A percentile compares a stretch with the other conserved stretches of the same genome.
Evolutionary conservation across 306 rosid species (phyloP).

Genomic region (Lathyrus aphaca): DNA sequence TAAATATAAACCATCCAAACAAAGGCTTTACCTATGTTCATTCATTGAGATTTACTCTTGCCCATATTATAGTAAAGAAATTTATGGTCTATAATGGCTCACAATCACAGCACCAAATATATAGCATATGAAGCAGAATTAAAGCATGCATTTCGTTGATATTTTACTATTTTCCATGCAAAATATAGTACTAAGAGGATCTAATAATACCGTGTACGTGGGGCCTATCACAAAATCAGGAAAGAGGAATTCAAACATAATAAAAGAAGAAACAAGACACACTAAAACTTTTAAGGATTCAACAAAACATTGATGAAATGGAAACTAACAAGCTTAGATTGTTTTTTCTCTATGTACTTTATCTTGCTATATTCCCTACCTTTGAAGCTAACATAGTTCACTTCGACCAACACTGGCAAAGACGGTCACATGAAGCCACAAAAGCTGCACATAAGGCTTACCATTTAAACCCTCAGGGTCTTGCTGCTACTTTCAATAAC

Average conservation of each 20-base stretch:
- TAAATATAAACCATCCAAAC: background rate
- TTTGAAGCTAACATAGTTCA: conserved; percentile 43
- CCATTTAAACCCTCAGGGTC: conserved; percentile 35
- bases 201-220: conserved; percentile 15
- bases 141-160: conserved; percentile 16
- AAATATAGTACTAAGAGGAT: background rate
- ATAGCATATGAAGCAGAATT: conserved; percentile 21
- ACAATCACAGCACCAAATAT: conserved; percentile 7
- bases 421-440: conserved; percentile 45
- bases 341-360: conserved; percentile 36
- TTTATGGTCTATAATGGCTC: conserved; percentile 10
- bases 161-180: background rate
- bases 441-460: conserved; percentile 40
- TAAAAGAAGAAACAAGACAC: conserved; percentile 28
- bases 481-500: conserved; percentile 36
- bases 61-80: background rate
- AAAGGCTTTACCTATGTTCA: background rate
- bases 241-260: conserved; percentile 2
- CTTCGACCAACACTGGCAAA: conserved; percentile 49
- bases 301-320: conserved; percentile 15
- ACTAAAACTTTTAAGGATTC: background rate
- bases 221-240: conserved; percentile 28
- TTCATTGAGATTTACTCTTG: background rate
- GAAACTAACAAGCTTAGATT: conserved; percentile 39
- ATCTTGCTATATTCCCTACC: conserved; percentile 34